Evolutionary conservation across 805 yeast genomes (phyloP).

Genomic region (Starmerella powellii): DNA sequence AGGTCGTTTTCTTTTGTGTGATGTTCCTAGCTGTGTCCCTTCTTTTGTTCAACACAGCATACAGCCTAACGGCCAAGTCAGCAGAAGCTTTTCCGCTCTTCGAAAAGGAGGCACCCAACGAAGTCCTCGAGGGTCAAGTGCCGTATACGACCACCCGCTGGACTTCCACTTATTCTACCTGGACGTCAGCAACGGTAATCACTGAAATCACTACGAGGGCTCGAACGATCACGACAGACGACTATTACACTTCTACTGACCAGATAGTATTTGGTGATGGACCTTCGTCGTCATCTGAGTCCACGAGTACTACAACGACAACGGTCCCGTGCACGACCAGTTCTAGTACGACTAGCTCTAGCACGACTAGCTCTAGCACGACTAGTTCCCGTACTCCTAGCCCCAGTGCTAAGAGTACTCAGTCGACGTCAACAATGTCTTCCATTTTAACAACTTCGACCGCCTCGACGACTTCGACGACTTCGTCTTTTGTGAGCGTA

Average conservation of each 20-base stretch:
- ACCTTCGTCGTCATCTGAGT: background rate
- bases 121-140: too few relatives aligned
- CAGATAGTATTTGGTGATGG: background rate
- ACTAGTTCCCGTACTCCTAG: too few relatives aligned
- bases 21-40: too few relatives aligned
- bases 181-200: background rate
- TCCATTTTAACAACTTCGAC: background rate
- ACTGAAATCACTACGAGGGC: background rate
- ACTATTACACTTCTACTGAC: background rate
- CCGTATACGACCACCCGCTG: conserved; percentile 9
- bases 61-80: too few relatives aligned
- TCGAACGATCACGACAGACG: too few relatives aligned
- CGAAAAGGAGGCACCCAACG: too few relatives aligned
- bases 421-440: background rate
- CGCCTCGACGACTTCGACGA: background rate
- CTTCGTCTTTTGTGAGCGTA: background rate
- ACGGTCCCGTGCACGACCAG: conserved; percentile 1
- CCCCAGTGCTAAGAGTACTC: background rate
- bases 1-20: too few relatives aligned
- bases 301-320: conserved; percentile 1
- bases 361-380: too few relatives aligned
- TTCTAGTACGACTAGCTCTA: too few relatives aligned
- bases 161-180: conserved; percentile 1
- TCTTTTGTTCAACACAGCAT: too few relatives aligned
- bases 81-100: too few relatives aligned